phyloP scores from a whole-genome alignment of 495 filamentous ascomycete species.

The Hypomontagnella submonticulosa region DNA sequence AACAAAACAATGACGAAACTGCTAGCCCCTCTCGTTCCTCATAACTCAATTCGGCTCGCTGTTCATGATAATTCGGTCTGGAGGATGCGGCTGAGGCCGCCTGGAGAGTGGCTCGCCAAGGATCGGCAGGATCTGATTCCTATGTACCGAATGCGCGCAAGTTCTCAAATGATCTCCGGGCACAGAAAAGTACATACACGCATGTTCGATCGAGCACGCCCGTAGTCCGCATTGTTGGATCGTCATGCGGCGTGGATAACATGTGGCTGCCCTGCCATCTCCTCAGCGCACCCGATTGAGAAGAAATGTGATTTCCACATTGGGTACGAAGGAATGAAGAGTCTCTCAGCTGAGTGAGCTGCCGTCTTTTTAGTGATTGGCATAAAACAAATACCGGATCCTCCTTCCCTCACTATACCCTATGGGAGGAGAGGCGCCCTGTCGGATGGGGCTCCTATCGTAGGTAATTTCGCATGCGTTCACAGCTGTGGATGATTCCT shows the following conservation, averaged over 20 bases:
- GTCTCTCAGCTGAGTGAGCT: slow-evolving; percentile 32
- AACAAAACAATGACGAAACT: slow-evolving; percentile 15
- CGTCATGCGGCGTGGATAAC: slow-evolving; percentile 17
- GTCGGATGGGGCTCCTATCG: no score
- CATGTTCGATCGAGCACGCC: slow-evolving; percentile 1
- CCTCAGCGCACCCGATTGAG: slow-evolving; percentile 19
- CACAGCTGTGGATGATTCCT: no score
- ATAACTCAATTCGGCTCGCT: slow-evolving; percentile 5
- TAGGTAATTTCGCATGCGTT: no score
- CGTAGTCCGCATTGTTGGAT: slow-evolving; percentile 15
- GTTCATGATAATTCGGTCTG: slow-evolving; percentile 12
- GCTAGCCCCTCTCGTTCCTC: slow-evolving; percentile 2
- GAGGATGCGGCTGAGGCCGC: slow-evolving; percentile 30
- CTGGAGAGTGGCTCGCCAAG: background rate
- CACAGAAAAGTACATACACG: background rate
- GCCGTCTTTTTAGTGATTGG: no score
- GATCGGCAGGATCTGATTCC: slow-evolving; percentile 9
- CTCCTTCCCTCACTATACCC: no score
- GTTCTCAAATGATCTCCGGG: no score
- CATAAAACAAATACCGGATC: no score
- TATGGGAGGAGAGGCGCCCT: no score
- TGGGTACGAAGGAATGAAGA: slow-evolving; percentile 22
- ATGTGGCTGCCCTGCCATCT: slow-evolving; percentile 33
- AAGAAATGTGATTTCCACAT: slow-evolving; percentile 8
- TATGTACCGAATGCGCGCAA: background rate